Evolutionary conservation across 2,329 filamentous ascomycete species (phyloP), one percentile per base, ranked within the genome.

Genomic region (Hypoxylon sp.): DNA sequence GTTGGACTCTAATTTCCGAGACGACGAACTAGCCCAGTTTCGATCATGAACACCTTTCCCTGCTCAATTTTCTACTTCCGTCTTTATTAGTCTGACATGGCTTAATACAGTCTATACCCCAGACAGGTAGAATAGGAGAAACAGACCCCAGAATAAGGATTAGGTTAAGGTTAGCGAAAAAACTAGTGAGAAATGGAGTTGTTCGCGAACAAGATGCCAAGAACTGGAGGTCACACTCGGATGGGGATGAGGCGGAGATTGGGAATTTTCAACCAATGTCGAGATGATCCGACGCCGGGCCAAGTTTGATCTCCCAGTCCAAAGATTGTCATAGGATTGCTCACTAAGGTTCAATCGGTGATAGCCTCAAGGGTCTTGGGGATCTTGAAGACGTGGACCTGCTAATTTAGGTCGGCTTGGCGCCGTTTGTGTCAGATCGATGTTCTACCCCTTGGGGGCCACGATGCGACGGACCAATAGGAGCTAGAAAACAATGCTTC

Each of bases 351-450:
- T 19, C n/a, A 37, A 55, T 58, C 40, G 38, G 34, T 43, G 40
- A 43, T 36, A 16, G 41, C 11, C 47, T 25, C 32, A 27, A 19
- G 38, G 48, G 26, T 48, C 37, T 19, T 20, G 38, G 53, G 27
- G 20, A 45, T 45, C 35, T 53, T 7, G 8, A 29, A 12, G 35
- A 30, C 16, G n/a, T 16, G 32, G 29, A 35, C 34, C 51, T 46
- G 15, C 47, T 52, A 51, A 46, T 51, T 53, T 48, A 16, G 38
- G 47, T 20, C 23, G 40, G 25, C 44, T 46, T 47, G 27, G 29
- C 41, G 41, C 50, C 31, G 53, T 26, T 53, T 45, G 48, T 56
- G 25, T 59, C 36, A 51, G 48, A 50, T 48, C 52, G 38, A 13
- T 21, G 41, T 21, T 48, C 36, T 26, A 21, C 34, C 38, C 42